These are phyloP conservation scores for Globisporangium echinulatum DNA, from an alignment of 352 stramenopile genomes.

Conservation along the genomic window DNA sequence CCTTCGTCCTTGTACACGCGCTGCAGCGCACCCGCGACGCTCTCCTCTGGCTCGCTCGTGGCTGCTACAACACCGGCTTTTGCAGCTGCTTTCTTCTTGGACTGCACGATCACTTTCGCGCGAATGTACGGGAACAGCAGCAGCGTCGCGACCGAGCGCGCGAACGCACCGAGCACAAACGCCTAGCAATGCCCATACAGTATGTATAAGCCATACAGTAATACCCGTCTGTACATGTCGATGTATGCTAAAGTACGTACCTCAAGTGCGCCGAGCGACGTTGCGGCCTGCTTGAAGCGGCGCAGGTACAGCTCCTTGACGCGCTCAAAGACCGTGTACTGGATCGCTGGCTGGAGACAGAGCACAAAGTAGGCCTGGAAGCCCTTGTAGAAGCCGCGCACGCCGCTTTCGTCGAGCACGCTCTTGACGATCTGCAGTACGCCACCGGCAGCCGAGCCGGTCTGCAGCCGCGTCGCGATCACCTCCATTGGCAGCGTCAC, in stretches of 20 bases:
- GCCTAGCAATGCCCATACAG: constrained; percentile 47
- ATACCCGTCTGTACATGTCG: constrained; percentile 3
- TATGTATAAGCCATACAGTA: background rate
- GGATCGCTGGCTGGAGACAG: constrained; percentile 95
- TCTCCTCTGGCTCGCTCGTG: constrained; percentile 32
- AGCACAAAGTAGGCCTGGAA: constrained; percentile 92
- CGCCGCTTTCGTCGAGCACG: constrained; percentile 64
- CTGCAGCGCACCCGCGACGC: constrained; percentile 73
- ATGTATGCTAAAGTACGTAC: constrained; percentile 19
- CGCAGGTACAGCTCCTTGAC: constrained; percentile 66
- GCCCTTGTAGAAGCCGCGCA: constrained; percentile 80
- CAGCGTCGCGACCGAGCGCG: constrained; percentile 92
- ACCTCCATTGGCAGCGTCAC: constrained; percentile 87
- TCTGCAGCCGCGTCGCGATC: constrained; percentile 83
- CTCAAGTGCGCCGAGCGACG: constrained; percentile 61
- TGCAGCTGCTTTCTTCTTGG: constrained; percentile 62
- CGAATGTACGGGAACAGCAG: constrained; percentile 96
- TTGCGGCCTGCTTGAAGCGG: constrained; percentile 47
- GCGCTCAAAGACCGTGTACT: constrained; percentile 96
- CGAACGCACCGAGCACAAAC: constrained; percentile 93
- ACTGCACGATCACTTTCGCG: constrained; percentile 93
- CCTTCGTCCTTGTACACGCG: constrained; percentile 83
- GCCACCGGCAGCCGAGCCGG: constrained; percentile 33
- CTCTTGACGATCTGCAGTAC: constrained; percentile 56
- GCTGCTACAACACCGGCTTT: constrained; percentile 11